These are phyloP conservation scores for Russula sp. DNA, from an alignment of 768 basidiomycete genomes.

Conservation along the genomic window DNA sequence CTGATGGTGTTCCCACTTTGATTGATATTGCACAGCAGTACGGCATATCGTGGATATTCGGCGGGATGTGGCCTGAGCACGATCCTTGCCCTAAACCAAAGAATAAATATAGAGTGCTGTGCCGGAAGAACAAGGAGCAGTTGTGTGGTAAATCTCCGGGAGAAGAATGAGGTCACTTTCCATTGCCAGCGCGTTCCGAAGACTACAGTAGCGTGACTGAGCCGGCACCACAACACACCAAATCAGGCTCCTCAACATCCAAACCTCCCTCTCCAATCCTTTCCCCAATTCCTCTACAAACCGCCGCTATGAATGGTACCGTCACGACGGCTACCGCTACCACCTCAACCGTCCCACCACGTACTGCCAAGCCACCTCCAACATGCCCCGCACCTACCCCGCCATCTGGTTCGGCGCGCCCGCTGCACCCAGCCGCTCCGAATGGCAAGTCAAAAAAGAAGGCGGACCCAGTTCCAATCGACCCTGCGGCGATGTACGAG, in stretches of 20 bases:
- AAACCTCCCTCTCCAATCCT: not conserved
- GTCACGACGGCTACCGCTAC: constrained; percentile 12
- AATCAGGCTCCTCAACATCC: not conserved
- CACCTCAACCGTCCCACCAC: constrained; percentile 13
- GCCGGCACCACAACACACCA: constrained; percentile 5
- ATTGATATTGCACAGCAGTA: not conserved
- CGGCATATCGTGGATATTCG: not conserved
- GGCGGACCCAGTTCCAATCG: constrained; percentile 61
- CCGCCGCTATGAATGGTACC: constrained; percentile 19
- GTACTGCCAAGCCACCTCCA: constrained; percentile 35
- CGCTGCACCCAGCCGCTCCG: constrained; percentile 37
- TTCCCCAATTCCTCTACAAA: not conserved
- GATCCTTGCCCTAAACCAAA: not conserved
- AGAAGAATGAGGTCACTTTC: not conserved
- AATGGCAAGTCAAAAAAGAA: constrained; percentile 58
- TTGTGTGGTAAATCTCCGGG: not conserved
- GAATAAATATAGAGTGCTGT: not conserved
- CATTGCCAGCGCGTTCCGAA: constrained; percentile 19
- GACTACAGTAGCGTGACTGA: constrained; percentile 9
- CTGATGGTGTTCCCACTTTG: not conserved
- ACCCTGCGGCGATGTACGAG: constrained; percentile 86
- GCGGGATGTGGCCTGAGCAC: not conserved
- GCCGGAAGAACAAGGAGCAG: not conserved
- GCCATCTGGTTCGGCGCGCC: constrained; percentile 47
- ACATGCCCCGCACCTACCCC: constrained; percentile 35